These are phyloP conservation scores for Nothomitra cinnamomea DNA, from an alignment of 2,329 filamentous ascomycete species.

Conservation along the genomic window DNA sequence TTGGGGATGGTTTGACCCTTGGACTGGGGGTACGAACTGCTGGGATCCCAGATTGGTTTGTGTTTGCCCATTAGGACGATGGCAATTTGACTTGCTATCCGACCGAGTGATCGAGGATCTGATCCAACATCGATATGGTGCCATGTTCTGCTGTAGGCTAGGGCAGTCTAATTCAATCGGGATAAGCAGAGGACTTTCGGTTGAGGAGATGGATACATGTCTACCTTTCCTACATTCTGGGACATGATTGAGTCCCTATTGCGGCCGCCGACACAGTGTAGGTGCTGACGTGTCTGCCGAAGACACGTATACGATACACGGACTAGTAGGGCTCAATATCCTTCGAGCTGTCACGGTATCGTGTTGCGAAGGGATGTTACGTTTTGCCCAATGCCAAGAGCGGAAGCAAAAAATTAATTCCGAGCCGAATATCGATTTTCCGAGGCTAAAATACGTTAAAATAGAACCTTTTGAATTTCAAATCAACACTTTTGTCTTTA, in stretches of 20 bases:
- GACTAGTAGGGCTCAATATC: no score
- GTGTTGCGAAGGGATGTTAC: no score
- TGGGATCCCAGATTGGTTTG: conserved; percentile 90
- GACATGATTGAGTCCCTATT: conserved; percentile 39
- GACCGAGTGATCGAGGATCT: conserved; percentile 62
- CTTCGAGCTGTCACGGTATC: no score
- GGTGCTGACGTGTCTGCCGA: not conserved
- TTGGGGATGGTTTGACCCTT: not conserved
- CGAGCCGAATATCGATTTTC: no score
- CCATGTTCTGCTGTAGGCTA: conserved; percentile 94
- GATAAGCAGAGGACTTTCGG: conserved; percentile 3
- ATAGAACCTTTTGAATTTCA: no score
- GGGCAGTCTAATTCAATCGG: conserved; percentile 53
- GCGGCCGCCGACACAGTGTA: not conserved
- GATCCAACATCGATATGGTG: conserved; percentile 66
- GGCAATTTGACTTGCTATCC: conserved; percentile 76
- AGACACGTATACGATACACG: no score
- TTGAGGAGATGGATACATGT: conserved; percentile 10
- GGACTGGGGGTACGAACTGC: not conserved
- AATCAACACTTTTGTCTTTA: not conserved
- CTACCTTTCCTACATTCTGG: conserved; percentile 60
- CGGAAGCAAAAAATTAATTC: no score
- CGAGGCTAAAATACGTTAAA: no score
- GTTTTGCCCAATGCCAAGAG: no score
- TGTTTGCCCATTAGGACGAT: conserved; percentile 92